Evolutionary conservation across 2,329 filamentous ascomycete genomes (phyloP).

Genomic region (Cordyceps tenuipes): DNA sequence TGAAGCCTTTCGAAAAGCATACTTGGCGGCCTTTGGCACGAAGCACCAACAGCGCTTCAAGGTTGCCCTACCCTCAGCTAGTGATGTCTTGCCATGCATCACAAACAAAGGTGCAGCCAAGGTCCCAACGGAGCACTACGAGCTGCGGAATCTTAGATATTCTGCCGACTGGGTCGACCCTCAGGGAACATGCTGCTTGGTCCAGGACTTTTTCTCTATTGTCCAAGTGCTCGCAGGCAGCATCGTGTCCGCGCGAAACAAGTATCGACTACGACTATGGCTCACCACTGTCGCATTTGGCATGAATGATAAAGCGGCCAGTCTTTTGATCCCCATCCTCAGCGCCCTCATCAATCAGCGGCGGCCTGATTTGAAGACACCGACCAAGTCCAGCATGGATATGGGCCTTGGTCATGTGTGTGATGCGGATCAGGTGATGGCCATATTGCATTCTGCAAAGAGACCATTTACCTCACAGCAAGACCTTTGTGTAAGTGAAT

Average conservation of each 20-base stretch:
- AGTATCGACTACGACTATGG: not conserved
- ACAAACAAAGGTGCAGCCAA: not conserved
- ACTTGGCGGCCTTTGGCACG: not conserved
- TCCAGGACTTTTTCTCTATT: not conserved
- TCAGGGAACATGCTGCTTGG: not conserved
- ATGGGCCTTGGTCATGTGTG: not conserved
- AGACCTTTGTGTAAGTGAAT: not conserved
- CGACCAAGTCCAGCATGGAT: not conserved
- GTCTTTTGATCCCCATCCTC: not conserved
- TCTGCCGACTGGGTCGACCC: not conserved
- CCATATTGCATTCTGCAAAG: not conserved
- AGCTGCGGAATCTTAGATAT: not conserved
- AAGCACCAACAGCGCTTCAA: not conserved
- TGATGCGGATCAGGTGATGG: not conserved
- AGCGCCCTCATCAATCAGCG: not conserved
- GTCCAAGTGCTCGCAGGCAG: not conserved
- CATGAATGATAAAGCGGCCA: not conserved
- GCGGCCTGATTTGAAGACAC: not conserved
- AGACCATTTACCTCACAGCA: not conserved
- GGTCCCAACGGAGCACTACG: not conserved
- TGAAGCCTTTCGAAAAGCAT: not conserved
- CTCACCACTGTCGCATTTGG: not conserved
- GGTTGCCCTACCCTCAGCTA: accelerated
- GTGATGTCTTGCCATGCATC: not conserved
- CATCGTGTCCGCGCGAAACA: accelerated